phyloP scores from a whole-genome alignment of 2,329 filamentous ascomycete genomes.

The Aspergillus amoenus region DNA sequence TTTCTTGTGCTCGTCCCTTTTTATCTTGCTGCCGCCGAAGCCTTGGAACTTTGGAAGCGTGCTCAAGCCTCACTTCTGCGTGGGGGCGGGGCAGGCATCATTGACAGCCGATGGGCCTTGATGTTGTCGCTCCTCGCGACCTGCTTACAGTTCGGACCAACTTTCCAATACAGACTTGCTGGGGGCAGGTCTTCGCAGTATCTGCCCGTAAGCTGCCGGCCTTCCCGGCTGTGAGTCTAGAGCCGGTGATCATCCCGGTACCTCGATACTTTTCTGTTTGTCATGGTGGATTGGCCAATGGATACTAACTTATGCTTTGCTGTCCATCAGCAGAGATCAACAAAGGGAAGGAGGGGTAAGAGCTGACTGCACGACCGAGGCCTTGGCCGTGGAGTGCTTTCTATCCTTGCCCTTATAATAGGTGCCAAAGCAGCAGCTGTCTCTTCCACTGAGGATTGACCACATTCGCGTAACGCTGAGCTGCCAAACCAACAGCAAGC shows the following conservation, averaged over 20 bases:
- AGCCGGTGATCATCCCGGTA: neutral
- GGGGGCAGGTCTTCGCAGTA: neutral
- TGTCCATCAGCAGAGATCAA: constrained; percentile 1
- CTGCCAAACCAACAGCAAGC: neutral
- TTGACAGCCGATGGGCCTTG: neutral
- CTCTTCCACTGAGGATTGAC: neutral
- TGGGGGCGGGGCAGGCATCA: constrained; percentile 3
- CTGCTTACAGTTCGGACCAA: neutral
- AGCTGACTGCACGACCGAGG: neutral
- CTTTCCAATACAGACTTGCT: neutral
- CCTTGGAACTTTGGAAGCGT: neutral
- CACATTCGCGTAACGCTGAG: neutral
- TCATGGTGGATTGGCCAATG: neutral
- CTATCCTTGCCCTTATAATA: neutral
- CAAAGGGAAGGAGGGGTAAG: neutral
- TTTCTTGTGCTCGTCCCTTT: neutral
- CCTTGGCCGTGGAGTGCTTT: neutral
- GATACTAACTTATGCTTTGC: constrained; percentile 1
- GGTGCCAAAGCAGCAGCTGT: neutral
- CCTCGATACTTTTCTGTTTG: neutral
- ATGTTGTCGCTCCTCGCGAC: neutral
- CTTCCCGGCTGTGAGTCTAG: neutral
- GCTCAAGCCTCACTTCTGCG: neutral
- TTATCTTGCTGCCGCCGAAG: constrained; percentile 6
- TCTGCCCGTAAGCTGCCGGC: too few species aligned